phyloP scores from a whole-genome alignment of 768 basidiomycete genomes.

The Hemileccinum impolitum region DNA sequence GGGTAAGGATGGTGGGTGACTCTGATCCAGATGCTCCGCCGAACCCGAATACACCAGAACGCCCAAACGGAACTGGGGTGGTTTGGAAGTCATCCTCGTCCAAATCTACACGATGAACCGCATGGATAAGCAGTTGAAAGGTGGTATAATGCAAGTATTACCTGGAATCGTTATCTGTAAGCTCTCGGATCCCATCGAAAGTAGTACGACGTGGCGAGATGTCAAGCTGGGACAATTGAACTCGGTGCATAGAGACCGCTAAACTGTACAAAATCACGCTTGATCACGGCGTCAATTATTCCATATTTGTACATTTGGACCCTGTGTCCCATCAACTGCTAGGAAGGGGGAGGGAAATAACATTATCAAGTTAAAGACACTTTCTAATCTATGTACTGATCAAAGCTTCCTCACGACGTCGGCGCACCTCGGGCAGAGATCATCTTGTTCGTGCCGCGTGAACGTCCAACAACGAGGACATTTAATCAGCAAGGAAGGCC shows the following conservation, averaged over 20 bases:
- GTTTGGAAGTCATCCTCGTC: slow-evolving; percentile 68
- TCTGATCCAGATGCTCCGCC: slow-evolving; percentile 53
- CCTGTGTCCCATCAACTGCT: background rate
- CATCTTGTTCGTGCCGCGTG: slow-evolving; percentile 47
- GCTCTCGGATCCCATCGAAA: slow-evolving; percentile 36
- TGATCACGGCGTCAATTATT: background rate
- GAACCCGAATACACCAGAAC: slow-evolving; percentile 49
- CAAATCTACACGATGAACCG: slow-evolving; percentile 53
- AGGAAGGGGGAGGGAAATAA: background rate
- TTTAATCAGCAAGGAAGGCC: slow-evolving; percentile 59
- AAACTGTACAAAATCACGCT: background rate
- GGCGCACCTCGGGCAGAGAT: slow-evolving; percentile 66
- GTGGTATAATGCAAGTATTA: slow-evolving; percentile 12
- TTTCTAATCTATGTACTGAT: slow-evolving; percentile 2
- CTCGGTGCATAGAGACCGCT: background rate
- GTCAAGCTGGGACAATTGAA: slow-evolving; percentile 1
- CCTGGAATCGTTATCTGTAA: slow-evolving; percentile 50
- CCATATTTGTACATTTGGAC: slow-evolving; percentile 15
- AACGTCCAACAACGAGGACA: slow-evolving; percentile 94
- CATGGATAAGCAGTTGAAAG: background rate
- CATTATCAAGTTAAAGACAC: background rate
- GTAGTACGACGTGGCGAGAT: slow-evolving; percentile 1
- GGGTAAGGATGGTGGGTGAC: slow-evolving; percentile 61
- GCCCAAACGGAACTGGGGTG: slow-evolving; percentile 68
- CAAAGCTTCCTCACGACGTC: slow-evolving; percentile 16